Conservation (phyloP, 768 basidiomycete species). For the Hypholoma fasciculare region DNA sequence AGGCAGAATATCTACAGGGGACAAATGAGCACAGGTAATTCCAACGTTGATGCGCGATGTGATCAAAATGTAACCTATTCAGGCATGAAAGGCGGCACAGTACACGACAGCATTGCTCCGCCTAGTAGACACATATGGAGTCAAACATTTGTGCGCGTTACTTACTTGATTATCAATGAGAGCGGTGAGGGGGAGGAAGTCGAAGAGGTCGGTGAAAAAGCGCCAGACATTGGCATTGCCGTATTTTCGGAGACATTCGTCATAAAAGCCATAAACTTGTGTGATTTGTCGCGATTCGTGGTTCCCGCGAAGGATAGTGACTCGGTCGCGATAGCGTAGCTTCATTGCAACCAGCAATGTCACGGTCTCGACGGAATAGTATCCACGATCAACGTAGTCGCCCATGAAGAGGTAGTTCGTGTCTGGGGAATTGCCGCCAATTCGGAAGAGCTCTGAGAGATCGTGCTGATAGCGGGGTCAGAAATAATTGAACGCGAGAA, state of each 20-base stretch:
- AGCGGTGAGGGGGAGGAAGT: conserved; percentile 95
- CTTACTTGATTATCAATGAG: conserved; percentile 98
- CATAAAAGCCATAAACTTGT: conserved; percentile 99
- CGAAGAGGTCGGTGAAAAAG: conserved; percentile 98
- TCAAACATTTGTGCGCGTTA: conserved; percentile 18
- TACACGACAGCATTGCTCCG: conserved; percentile 14
- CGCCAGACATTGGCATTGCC: conserved; percentile 99
- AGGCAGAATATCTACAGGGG: conserved; percentile 89
- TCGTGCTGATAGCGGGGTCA: conserved; percentile 72
- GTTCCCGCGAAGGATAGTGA: conserved; percentile 97
- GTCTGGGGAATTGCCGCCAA: conserved; percentile 97
- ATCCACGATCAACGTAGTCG: conserved; percentile 98
- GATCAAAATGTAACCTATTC: conserved; percentile 11
- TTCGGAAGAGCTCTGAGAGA: conserved; percentile 97
- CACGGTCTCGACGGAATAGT: conserved; percentile 99
- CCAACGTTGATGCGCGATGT: conserved; percentile 1
- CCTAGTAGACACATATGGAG: too few relatives aligned
- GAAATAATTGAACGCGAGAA: too few relatives aligned
- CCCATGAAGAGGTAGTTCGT: conserved; percentile 99
- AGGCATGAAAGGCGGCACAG: conserved; percentile 6
- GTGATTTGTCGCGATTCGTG: conserved; percentile 99
- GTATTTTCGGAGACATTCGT: conserved; percentile 99
- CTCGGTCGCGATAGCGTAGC: conserved; percentile 95
- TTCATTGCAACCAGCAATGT: conserved; percentile 96
- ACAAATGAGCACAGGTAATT: conserved; percentile 3